phyloP scores from a whole-genome alignment of 352 stramenopile species.

The Elongisporangium undulatum region DNA sequence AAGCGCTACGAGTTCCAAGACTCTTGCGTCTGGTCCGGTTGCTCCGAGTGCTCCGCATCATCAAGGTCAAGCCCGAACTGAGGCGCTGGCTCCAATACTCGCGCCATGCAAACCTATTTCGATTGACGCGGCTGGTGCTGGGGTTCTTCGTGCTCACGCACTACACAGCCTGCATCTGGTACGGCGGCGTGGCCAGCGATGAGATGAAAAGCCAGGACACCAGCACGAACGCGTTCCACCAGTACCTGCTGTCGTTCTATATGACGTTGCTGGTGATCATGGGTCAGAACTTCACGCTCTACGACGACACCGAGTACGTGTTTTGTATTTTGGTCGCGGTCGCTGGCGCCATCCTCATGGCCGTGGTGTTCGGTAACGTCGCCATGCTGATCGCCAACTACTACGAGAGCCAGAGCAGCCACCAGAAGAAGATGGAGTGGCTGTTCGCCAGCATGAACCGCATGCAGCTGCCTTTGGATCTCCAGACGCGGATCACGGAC shows the following conservation, averaged over 20 bases:
- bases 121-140: slow-evolving; percentile 59
- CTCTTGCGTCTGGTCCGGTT: slow-evolving; percentile 66
- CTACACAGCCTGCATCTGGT: slow-evolving; percentile 79
- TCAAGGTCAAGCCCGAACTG: slow-evolving; percentile 67
- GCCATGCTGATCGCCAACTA: slow-evolving; percentile 84
- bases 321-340: slow-evolving; percentile 73
- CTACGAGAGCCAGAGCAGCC: slow-evolving; percentile 77
- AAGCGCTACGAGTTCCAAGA: slow-evolving; percentile 59
- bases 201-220: slow-evolving; percentile 30
- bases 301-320: slow-evolving; percentile 64
- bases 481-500: slow-evolving; percentile 82
- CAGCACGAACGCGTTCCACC: slow-evolving; percentile 22
- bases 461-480: slow-evolving; percentile 69
- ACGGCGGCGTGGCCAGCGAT: slow-evolving; percentile 49
- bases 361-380: slow-evolving; percentile 85
- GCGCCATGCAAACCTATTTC: slow-evolving; percentile 68
- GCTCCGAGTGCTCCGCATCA: slow-evolving; percentile 62
- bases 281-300: slow-evolving; percentile 70
- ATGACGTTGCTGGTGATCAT: slow-evolving; percentile 68
- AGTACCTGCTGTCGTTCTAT: slow-evolving; percentile 71
- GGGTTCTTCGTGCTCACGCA: slow-evolving; percentile 76
- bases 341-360: slow-evolving; percentile 72
- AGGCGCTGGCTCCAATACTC: slow-evolving; percentile 82
- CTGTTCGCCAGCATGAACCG: slow-evolving; percentile 80
- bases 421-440: slow-evolving; percentile 88